Conservation (phyloP, 2,329 filamentous ascomycete genomes). For the Cordyceps pruinosa region DNA sequence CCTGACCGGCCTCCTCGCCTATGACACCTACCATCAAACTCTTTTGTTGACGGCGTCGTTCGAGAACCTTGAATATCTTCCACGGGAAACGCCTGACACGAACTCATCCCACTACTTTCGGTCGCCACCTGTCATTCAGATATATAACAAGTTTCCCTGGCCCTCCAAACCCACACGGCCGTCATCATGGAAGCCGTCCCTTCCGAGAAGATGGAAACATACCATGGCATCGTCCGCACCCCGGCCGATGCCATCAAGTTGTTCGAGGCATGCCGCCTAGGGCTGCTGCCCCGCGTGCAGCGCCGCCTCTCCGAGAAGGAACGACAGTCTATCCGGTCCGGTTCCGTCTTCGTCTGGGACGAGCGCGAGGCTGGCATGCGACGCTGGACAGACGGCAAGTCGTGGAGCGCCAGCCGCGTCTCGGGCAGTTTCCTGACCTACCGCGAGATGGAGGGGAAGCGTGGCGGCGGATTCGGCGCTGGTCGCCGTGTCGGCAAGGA, state of each 20-base stretch:
- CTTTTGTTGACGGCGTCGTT: too few species aligned
- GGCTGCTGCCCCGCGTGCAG: constrained; percentile 85
- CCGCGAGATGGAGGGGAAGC: constrained; percentile 97
- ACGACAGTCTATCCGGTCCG: constrained; percentile 88
- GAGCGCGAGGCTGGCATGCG: constrained; percentile 97
- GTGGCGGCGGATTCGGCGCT: constrained; percentile 67
- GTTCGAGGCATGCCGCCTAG: constrained; percentile 93
- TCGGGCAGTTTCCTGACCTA: constrained; percentile 97
- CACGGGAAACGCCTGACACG: too few species aligned
- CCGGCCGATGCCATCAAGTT: constrained; percentile 94
- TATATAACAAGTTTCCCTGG: neutral
- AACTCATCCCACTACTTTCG: too few species aligned
- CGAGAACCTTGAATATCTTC: too few species aligned
- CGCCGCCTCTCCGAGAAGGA: constrained; percentile 93
- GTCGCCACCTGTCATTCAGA: too few species aligned
- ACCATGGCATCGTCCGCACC: constrained; percentile 90
- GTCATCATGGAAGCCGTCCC: constrained; percentile 15
- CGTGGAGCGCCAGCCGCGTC: constrained; percentile 95
- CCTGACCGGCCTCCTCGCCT: neutral
- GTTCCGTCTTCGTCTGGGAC: constrained; percentile 99
- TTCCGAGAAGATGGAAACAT: constrained; percentile 75
- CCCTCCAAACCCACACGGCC: neutral
- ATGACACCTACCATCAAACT: neutral
- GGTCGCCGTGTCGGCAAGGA: constrained; percentile 62
- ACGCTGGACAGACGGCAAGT: constrained; percentile 97